phyloP scores from a whole-genome alignment of 805 yeast genomes.

The Lachancea sp. region DNA sequence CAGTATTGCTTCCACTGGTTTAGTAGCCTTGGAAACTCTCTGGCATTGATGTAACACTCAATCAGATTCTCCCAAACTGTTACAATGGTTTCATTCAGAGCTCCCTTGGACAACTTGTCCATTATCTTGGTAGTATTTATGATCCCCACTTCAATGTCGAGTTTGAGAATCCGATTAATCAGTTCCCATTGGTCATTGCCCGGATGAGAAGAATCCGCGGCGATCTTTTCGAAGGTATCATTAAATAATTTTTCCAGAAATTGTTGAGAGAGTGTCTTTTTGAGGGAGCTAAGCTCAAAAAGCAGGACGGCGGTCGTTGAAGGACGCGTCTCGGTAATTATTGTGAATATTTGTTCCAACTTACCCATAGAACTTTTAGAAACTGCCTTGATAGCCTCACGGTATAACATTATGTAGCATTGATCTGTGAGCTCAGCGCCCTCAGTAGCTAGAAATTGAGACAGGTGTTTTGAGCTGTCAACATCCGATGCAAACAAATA shows the following conservation, averaged over 20 bases:
- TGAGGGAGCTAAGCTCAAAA: conserved; percentile 41
- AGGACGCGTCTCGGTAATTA: conserved; percentile 37
- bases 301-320: conserved; percentile 40
- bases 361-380: conserved; percentile 22
- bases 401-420: conserved; percentile 16
- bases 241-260: conserved; percentile 37
- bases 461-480: conserved; percentile 17
- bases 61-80: conserved; percentile 33
- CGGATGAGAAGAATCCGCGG: not conserved
- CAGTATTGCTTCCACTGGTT: conserved; percentile 37
- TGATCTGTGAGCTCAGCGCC: conserved; percentile 9
- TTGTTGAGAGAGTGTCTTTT: conserved; percentile 47
- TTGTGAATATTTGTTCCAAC: conserved; percentile 45
- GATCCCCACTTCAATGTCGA: conserved; percentile 56
- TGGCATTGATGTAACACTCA: conserved; percentile 45
- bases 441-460: conserved; percentile 17
- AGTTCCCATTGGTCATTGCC: conserved; percentile 36
- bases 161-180: conserved; percentile 41
- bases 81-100: not conserved
- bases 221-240: conserved; percentile 10
- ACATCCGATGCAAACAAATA: conserved; percentile 2
- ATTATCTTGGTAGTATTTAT: conserved; percentile 29
- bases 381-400: conserved; percentile 18
- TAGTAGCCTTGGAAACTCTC: conserved; percentile 50
- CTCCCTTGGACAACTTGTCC: conserved; percentile 12